Conservation (phyloP, 192 early-diverging fungal species). For the Coemansia sp. region DNA sequence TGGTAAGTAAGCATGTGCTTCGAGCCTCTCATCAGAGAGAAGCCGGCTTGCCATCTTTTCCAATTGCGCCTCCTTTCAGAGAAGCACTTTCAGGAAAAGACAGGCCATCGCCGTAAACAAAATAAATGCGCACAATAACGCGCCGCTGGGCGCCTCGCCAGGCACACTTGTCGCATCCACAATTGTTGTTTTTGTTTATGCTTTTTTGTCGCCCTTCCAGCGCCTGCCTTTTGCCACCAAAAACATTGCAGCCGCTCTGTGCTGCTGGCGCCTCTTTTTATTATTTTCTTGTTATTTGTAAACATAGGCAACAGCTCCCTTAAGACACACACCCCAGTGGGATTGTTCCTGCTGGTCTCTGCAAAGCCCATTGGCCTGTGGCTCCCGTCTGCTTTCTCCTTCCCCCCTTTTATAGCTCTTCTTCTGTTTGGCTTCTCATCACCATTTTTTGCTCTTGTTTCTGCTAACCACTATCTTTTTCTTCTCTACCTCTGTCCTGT, state of each 20-base stretch:
- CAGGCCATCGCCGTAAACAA: background rate
- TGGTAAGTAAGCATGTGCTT: background rate
- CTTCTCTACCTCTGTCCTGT: too few relatives aligned
- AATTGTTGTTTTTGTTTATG: constrained; percentile 8
- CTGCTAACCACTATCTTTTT: background rate
- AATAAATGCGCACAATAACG: background rate
- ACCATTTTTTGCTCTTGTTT: background rate
- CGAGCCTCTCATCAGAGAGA: background rate
- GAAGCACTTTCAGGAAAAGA: background rate
- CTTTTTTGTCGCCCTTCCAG: background rate
- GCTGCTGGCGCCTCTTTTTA: background rate
- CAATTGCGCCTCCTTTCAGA: background rate
- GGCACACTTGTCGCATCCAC: background rate
- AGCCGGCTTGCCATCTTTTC: background rate
- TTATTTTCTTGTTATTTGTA: background rate
- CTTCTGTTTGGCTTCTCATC: background rate
- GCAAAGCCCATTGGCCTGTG: constrained; percentile 4
- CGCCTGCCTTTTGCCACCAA: too few relatives aligned
- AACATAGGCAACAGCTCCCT: background rate
- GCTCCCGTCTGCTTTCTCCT: background rate
- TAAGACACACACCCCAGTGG: too few relatives aligned
- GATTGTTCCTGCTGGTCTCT: background rate
- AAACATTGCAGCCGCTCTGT: too few relatives aligned
- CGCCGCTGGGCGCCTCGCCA: background rate
- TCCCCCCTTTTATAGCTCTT: background rate